phyloP scores from a whole-genome alignment of 129 eudicot species.

The Lactuca saligna region DNA sequence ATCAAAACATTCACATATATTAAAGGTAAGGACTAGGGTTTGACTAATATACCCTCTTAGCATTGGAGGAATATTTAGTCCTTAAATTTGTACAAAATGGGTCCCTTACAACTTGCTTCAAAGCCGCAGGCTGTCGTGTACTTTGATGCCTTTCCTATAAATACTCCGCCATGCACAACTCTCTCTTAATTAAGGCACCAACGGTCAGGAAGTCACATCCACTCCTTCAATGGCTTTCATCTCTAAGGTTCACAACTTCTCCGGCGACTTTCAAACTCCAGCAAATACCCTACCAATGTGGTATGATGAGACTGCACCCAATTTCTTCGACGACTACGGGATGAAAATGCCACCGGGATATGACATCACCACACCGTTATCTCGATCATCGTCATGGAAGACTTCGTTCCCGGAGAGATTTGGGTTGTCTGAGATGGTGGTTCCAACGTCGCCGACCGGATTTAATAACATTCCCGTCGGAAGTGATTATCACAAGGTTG shows the following conservation, averaged over 20 bases:
- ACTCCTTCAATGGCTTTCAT: constrained; percentile 36
- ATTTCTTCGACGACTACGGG: constrained; percentile 33
- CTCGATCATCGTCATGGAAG: constrained; percentile 33
- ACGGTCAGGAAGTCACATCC: constrained; percentile 2
- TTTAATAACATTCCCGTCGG: constrained; percentile 7
- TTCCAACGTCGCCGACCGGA: constrained; percentile 29
- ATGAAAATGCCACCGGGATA: constrained; percentile 33
- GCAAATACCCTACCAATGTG: constrained; percentile 36
- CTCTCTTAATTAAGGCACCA: background rate
- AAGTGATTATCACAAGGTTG: constrained; percentile 24
- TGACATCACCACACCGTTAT: constrained; percentile 23
- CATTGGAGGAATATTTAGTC: background rate
- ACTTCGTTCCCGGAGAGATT: constrained; percentile 38
- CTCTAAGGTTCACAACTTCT: constrained; percentile 37
- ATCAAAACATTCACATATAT: background rate
- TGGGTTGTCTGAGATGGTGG: constrained; percentile 42
- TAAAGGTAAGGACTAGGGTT: constrained; percentile 6
- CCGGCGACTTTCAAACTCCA: constrained; percentile 39
- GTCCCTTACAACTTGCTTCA: constrained; percentile 26
- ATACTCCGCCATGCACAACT: constrained; percentile 30
- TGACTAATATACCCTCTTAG: constrained; percentile 27
- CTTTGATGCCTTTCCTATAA: constrained; percentile 25
- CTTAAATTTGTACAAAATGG: constrained; percentile 17
- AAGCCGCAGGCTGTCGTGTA: constrained; percentile 28
- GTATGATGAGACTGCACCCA: constrained; percentile 33